Conservation (phyloP, 441 rosid species). For the Erysimum pusillum region DNA sequence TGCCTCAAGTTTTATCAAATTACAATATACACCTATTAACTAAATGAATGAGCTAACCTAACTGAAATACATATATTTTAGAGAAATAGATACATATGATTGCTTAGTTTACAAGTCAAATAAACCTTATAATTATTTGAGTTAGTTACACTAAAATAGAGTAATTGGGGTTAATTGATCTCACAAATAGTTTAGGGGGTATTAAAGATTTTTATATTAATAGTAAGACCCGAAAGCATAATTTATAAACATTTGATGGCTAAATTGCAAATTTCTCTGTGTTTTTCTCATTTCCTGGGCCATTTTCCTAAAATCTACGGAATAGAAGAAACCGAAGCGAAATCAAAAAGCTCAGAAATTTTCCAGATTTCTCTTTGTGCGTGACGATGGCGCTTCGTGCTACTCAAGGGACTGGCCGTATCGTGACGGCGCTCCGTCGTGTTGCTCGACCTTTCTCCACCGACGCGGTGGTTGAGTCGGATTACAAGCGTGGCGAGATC, state of each 20-base stretch:
- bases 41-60: background rate
- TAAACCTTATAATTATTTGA: background rate
- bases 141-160: background rate
- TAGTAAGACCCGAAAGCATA: background rate
- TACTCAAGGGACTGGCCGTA: constrained; percentile 59
- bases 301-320: constrained; percentile 18
- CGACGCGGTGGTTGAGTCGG: constrained; percentile 75
- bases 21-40: background rate
- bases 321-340: constrained; percentile 11
- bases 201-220: background rate
- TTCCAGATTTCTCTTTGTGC: constrained; percentile 33
- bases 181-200: background rate
- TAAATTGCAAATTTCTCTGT: background rate
- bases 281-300: background rate
- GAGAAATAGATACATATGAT: background rate
- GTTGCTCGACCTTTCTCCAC: constrained; percentile 65
- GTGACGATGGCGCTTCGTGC: constrained; percentile 67
- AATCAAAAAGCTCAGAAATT: constrained; percentile 24
- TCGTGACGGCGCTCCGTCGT: constrained; percentile 51
- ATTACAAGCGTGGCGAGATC: constrained; percentile 78
- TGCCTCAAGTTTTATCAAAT: background rate
- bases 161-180: background rate
- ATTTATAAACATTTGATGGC: background rate
- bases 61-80: background rate
- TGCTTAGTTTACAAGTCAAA: too few relatives aligned